These are phyloP conservation scores for Tuber aestivum DNA, from an alignment of 495 filamentous ascomycete genomes.

Conservation along the genomic window DNA sequence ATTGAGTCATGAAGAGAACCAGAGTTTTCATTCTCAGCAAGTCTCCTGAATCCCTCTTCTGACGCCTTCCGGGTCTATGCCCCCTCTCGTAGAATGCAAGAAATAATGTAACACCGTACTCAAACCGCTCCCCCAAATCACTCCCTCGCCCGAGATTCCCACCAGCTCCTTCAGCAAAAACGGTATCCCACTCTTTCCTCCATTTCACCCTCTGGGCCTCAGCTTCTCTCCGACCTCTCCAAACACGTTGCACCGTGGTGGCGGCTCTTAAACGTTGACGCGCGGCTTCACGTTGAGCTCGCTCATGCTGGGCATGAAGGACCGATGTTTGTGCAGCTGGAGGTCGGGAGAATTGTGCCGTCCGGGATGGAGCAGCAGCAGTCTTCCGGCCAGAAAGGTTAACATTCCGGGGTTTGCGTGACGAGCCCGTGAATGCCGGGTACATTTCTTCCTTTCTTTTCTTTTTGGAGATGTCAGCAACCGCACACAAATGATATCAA, in stretches of 20 bases:
- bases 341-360: conserved; percentile 51
- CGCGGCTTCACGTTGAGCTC: conserved; percentile 71
- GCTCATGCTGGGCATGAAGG: conserved; percentile 77
- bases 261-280: conserved; percentile 69
- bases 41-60: conserved; percentile 22
- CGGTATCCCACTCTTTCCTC: conserved; percentile 63
- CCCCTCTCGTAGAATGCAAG: conserved; percentile 37
- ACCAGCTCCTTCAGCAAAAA: conserved; percentile 16
- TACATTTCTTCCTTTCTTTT: conserved; percentile 58
- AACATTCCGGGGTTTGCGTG: conserved; percentile 79
- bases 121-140: conserved; percentile 31
- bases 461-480: background rate
- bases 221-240: conserved; percentile 71
- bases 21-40: conserved; percentile 26
- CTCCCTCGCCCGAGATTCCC: conserved; percentile 8
- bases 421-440: conserved; percentile 79
- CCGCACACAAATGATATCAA: background rate
- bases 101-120: conserved; percentile 32
- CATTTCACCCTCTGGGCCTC: conserved; percentile 53
- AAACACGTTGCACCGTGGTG: conserved; percentile 68
- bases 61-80: conserved; percentile 10
- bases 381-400: conserved; percentile 76
- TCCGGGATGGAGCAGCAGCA: conserved; percentile 64
- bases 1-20: conserved; percentile 12
- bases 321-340: conserved; percentile 59